Conservation (phyloP, 192 early-diverging fungal species). For the Powellomyces hirtus region DNA sequence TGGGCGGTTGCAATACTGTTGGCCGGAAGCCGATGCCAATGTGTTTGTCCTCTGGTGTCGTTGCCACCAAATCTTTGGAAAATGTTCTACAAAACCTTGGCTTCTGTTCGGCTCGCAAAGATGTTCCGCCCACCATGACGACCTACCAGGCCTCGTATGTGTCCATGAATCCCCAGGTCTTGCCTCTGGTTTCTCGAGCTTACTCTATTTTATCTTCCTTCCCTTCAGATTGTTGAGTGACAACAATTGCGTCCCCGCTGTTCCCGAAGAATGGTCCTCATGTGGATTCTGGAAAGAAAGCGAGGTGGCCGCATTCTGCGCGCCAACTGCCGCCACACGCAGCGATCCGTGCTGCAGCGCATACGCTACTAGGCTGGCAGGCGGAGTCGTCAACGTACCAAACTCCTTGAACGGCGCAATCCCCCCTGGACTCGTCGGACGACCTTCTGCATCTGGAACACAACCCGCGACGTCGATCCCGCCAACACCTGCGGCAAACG, state of each 20-base stretch:
- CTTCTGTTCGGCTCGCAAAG: not conserved
- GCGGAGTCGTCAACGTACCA: conserved; percentile 3
- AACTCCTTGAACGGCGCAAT: not conserved
- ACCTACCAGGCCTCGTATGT: not conserved
- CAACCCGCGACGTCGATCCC: too few relatives aligned
- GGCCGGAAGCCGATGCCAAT: not conserved
- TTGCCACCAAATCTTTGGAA: not conserved
- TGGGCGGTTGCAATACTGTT: not conserved
- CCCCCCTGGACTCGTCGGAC: too few relatives aligned
- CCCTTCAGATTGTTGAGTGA: not conserved
- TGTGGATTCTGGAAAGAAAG: conserved; percentile 17
- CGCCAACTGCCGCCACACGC: not conserved
- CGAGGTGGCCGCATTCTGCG: conserved; percentile 8
- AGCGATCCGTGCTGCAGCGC: conserved; percentile 20
- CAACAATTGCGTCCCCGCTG: conserved; percentile 13
- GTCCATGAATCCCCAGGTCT: not conserved
- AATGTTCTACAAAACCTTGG: not conserved
- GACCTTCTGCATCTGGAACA: too few relatives aligned
- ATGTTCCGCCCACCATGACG: not conserved
- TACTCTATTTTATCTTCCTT: not conserved
- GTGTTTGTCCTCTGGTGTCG: not conserved
- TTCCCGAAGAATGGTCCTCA: conserved; percentile 5
- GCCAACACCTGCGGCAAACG: too few relatives aligned
- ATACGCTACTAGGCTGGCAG: not conserved
- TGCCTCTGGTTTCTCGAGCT: not conserved